These are phyloP conservation scores for Talaromyces ruber DNA, from an alignment of 495 filamentous ascomycete species.

Conservation along the genomic window DNA sequence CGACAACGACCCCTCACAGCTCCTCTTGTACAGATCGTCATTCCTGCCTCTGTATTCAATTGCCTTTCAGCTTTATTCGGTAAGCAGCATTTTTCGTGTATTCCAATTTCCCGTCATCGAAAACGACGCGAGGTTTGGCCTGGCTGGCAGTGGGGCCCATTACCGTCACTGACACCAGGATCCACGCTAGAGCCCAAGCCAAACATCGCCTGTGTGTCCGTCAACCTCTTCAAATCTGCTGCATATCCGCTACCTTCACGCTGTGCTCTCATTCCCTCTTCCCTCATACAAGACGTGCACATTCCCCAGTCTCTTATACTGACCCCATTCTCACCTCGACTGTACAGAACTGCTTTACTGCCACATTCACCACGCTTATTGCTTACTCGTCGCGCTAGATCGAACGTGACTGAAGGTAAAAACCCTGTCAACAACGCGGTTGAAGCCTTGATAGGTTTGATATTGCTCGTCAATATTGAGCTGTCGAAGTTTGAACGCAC, in stretches of 20 bases:
- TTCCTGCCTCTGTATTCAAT: constrained; percentile 2
- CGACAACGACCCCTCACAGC: neutral
- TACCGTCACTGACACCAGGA: constrained; percentile 26
- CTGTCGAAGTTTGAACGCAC: neutral
- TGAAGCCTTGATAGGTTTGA: constrained; percentile 16
- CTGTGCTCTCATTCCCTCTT: neutral
- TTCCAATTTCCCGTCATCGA: neutral
- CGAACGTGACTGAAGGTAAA: neutral
- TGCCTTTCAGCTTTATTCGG: neutral
- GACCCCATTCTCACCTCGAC: neutral
- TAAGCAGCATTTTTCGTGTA: constrained; percentile 4
- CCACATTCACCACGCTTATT: neutral
- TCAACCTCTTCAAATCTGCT: constrained; percentile 22
- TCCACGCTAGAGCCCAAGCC: constrained; percentile 42
- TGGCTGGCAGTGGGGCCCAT: constrained; percentile 29
- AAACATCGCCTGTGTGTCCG: constrained; percentile 37
- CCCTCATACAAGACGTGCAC: neutral
- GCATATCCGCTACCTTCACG: neutral
- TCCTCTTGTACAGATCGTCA: neutral
- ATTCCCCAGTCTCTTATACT: neutral
- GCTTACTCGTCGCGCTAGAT: constrained; percentile 13
- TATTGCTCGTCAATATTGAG: neutral
- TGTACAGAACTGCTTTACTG: constrained; percentile 2
- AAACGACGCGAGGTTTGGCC: constrained; percentile 2
- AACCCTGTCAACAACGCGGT: constrained; percentile 19